Evolutionary conservation across 2,329 filamentous ascomycete genomes (phyloP).

Genomic region (Aureobasidium sp.): DNA sequence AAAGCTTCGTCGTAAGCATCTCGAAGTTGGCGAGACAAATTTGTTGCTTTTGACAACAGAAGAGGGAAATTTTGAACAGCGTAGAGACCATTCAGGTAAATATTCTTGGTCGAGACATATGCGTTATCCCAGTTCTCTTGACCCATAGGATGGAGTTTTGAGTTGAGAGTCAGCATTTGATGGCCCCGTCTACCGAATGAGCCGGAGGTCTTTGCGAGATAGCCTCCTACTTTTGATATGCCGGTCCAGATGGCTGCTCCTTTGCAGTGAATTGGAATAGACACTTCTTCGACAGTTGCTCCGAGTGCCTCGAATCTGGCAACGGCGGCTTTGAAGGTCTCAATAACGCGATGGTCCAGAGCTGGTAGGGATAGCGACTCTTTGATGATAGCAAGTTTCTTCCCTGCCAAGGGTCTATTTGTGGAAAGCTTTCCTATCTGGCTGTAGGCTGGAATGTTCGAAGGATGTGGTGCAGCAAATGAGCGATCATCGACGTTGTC

Average conservation of each 20-base stretch:
- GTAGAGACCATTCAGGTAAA: constrained; percentile 59
- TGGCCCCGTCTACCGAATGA: constrained; percentile 53
- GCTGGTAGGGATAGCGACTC: constrained; percentile 35
- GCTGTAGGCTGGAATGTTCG: constrained; percentile 33
- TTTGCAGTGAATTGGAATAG: constrained; percentile 55
- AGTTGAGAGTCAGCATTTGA: constrained; percentile 57
- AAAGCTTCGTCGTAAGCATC: constrained; percentile 52
- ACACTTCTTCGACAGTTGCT: constrained; percentile 56
- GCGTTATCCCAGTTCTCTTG: constrained; percentile 57
- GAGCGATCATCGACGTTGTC: constrained; percentile 48
- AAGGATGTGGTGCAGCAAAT: constrained; percentile 37
- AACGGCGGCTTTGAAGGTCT: constrained; percentile 48
- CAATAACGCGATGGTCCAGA: constrained; percentile 45
- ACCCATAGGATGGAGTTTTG: constrained; percentile 52
- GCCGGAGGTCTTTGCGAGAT: constrained; percentile 45
- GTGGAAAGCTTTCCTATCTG: constrained; percentile 24
- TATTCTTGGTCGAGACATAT: constrained; percentile 61
- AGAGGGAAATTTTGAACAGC: constrained; percentile 49
- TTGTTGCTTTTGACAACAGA: constrained; percentile 56
- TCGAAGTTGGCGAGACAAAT: constrained; percentile 52
- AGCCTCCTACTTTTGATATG: constrained; percentile 46
- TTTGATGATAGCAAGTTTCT: constrained; percentile 35
- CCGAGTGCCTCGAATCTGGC: constrained; percentile 50
- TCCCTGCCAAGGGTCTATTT: constrained; percentile 31
- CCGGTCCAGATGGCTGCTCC: constrained; percentile 58